Evolutionary conservation across 768 basidiomycete species (phyloP), one percentile per base, ranked within the genome.

Genomic region (Termitomyces sp.): DNA sequence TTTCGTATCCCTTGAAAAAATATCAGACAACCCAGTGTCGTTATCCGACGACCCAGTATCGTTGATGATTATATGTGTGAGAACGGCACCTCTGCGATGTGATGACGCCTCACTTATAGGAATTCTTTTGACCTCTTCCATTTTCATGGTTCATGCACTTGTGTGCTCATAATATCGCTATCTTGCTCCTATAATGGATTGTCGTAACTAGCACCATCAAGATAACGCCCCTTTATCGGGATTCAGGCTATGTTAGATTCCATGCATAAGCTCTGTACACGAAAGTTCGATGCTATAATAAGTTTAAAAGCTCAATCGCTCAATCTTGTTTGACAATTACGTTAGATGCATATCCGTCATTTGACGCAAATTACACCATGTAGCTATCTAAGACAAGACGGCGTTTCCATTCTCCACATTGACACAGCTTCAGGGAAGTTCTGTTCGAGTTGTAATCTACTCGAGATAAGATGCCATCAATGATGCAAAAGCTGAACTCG

Each of bases 381-480:
- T 21, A 21, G 9, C 19, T 42, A 21, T 11, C 14, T 19, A 15
- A 22, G 12, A 21, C n/a, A n/a, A n/a, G n/a, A n/a, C 15, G n/a
- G 6, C 38, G 17, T 40, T n/a, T 40, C n/a, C 38, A 19, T 40
- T 19, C 3, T 17, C 37, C 12, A 14, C 2, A n/a, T 14, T 26
- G n/a, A n/a, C n/a, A n/a, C n/a, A n/a, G n/a, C n/a, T n/a, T n/a
- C n/a, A n/a, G n/a, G n/a, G n/a, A n/a, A n/a, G n/a, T n/a, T n/a
- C n/a, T n/a, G n/a, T n/a, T n/a, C 2, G 15, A 37, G 17, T 2
- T 37, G 5, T 43, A 10, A 53, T 50, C 50, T 55, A 58, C 30
- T 6, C 53, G 58, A 51, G 56, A 57, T 57, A 60, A 57, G 59
- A 60, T 60, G 21, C 51, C 48, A 60, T 60, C 44, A 55, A 43